phyloP scores from a whole-genome alignment of 352 stramenopile genomes.

The Pythium pyrilobum region DNA sequence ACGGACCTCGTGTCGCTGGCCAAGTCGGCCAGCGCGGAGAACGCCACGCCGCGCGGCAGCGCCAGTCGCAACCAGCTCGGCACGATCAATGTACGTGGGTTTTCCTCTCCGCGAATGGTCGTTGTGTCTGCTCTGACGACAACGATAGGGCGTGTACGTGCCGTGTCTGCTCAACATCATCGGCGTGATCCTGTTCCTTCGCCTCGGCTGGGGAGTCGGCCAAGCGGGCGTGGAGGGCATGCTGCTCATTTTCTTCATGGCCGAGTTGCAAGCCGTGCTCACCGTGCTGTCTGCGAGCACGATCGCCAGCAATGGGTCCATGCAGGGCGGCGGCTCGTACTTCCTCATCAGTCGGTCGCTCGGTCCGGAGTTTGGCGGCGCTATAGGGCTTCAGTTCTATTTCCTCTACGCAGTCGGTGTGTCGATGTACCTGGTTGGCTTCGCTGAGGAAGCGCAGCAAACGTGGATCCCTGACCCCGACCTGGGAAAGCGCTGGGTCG shows the following conservation, averaged over 20 bases:
- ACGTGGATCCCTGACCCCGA: conserved; percentile 37
- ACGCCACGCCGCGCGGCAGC: background rate
- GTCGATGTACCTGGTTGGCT: conserved; percentile 76
- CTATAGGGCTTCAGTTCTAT: conserved; percentile 90
- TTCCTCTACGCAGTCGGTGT: conserved; percentile 67
- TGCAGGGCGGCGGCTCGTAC: conserved; percentile 64
- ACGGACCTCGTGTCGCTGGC: conserved; percentile 37
- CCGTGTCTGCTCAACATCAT: conserved; percentile 90
- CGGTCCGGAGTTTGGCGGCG: conserved; percentile 83
- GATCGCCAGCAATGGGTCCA: conserved; percentile 84
- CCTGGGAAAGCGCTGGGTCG: conserved; percentile 32
- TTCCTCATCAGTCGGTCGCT: conserved; percentile 67
- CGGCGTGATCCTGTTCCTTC: conserved; percentile 87
- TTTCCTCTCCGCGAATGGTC: background rate
- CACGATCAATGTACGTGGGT: conserved; percentile 33
- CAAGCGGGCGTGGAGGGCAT: conserved; percentile 78
- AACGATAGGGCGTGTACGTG: conserved; percentile 67
- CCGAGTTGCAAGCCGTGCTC: conserved; percentile 55
- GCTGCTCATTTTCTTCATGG: conserved; percentile 62
- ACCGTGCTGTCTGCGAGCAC: conserved; percentile 77
- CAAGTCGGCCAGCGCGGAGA: conserved; percentile 1
- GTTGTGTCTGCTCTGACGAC: background rate
- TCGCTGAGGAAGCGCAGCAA: conserved; percentile 62
- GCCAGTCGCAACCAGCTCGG: conserved; percentile 27
- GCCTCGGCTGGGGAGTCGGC: conserved; percentile 77